Percentiles rank a stretch among this genome's conserved stretches.
phyloP scores from a whole-genome alignment of 2,329 filamentous ascomycete genomes.

The Rhynchosporium secalis region DNA sequence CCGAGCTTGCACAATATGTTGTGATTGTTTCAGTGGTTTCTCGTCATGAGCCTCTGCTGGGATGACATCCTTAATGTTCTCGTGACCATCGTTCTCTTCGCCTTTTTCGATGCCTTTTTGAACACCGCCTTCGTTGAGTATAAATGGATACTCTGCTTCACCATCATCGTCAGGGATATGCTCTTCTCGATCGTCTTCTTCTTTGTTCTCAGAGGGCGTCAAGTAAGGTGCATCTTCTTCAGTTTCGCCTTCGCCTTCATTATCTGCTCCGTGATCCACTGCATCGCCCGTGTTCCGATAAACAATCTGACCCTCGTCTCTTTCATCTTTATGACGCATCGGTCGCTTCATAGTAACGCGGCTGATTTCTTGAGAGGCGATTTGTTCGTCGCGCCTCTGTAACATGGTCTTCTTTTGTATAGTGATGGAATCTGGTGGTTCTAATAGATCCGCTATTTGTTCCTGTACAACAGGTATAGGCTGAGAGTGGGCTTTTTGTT shows the following conservation, averaged over 20 bases:
- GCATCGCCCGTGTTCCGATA: neutral
- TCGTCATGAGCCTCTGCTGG: neutral
- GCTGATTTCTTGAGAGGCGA: slow-evolving; percentile 12
- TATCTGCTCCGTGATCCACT: neutral
- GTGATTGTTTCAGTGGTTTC: neutral
- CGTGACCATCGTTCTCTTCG: neutral
- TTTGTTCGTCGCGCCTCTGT: neutral
- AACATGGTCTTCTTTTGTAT: neutral
- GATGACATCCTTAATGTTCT: too few relatives aligned
- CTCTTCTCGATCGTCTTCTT: neutral
- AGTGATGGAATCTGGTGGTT: neutral
- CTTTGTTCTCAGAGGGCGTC: neutral
- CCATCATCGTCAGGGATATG: neutral
- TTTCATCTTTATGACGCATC: neutral
- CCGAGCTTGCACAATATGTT: neutral
- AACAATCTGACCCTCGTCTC: neutral
- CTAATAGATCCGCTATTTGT: neutral
- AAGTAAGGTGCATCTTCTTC: neutral
- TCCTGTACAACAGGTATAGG: neutral
- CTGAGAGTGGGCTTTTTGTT: neutral
- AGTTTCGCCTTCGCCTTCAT: neutral
- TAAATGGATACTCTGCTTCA: neutral
- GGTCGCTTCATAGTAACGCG: slow-evolving; percentile 11
- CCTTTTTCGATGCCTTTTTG: neutral
- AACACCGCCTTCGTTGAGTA: too few relatives aligned